Evolutionary conservation across 1,284 basidiomycete genomes (phyloP).

Genomic region (Ganoderma multipileum): DNA sequence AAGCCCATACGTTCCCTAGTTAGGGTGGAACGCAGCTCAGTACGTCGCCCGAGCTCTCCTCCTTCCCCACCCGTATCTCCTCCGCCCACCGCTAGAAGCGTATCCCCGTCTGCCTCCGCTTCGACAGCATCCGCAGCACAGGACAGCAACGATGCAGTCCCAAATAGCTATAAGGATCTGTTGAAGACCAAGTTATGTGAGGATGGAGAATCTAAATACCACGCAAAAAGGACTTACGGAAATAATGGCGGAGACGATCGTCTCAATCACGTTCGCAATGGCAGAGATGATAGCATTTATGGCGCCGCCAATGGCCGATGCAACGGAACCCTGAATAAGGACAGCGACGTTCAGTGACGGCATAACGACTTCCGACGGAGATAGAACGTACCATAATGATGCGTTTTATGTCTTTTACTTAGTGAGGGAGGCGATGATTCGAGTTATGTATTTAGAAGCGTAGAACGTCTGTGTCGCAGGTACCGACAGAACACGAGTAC

Average conservation of each 20-base stretch:
- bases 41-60: not conserved
- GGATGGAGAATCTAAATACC: not conserved
- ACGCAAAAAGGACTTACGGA: constrained; percentile 45
- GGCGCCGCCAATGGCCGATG: constrained; percentile 63
- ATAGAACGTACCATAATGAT: constrained; percentile 14
- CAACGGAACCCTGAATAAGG: constrained; percentile 54
- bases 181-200: not conserved
- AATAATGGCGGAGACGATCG: constrained; percentile 62
- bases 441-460: not conserved
- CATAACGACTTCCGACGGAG: not conserved
- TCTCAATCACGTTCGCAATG: constrained; percentile 60
- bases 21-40: not conserved
- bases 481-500: not conserved
- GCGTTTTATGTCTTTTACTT: not conserved
- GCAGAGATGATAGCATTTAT: constrained; percentile 64
- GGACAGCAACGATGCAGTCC: constrained; percentile 60
- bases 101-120: constrained; percentile 22
- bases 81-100: not conserved
- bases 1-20: not conserved
- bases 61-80: not conserved
- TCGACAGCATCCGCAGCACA: constrained; percentile 60
- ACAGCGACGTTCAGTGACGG: not conserved
- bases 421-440: constrained; percentile 6
- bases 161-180: constrained; percentile 67
- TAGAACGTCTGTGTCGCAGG: not conserved